Evolutionary conservation across 2,329 filamentous ascomycete genomes (phyloP).

Genomic region (Chrysoporthe austroafricana): DNA sequence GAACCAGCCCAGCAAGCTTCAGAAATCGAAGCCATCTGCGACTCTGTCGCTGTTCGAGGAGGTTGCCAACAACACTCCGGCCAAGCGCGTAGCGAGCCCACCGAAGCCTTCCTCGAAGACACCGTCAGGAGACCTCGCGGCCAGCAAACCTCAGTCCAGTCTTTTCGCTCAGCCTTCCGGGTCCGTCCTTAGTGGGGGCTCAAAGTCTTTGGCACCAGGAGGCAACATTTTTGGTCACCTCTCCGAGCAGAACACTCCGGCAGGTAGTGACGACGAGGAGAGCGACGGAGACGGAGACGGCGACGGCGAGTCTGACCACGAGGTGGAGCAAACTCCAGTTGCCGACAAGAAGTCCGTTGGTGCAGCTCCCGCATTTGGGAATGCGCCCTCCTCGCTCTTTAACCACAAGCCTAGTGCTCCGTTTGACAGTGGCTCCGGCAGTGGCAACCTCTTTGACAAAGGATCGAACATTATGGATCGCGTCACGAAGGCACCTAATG

Average conservation of each 20-base stretch:
- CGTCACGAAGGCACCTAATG: constrained; percentile 53
- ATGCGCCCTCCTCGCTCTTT: constrained; percentile 45
- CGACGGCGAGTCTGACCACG: constrained; percentile 44
- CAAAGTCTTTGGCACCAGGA: constrained; percentile 31
- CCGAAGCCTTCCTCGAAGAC: constrained; percentile 38
- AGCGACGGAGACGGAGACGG: constrained; percentile 57
- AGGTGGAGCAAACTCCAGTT: constrained; percentile 47
- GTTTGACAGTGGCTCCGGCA: constrained; percentile 39
- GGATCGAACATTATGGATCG: constrained; percentile 60
- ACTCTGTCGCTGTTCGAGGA: constrained; percentile 62
- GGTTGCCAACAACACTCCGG: constrained; percentile 55
- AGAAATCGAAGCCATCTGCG: constrained; percentile 55
- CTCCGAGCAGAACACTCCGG: constrained; percentile 58
- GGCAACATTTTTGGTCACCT: constrained; percentile 64
- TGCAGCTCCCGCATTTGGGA: constrained; percentile 46
- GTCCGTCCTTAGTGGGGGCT: constrained; percentile 45
- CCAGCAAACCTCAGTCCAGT: constrained; percentile 36
- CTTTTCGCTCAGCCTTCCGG: constrained; percentile 40
- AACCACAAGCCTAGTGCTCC: constrained; percentile 34
- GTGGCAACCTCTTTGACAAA: constrained; percentile 47
- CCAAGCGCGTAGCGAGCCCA: constrained; percentile 38
- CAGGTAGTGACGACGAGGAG: constrained; percentile 56
- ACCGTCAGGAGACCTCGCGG: constrained; percentile 31
- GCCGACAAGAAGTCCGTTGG: constrained; percentile 48
- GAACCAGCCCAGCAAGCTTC: constrained; percentile 54